Base-by-base conservation (phyloP, 2,329 filamentous ascomycete species). In the Pseudogymnoascus sp. region DNA sequence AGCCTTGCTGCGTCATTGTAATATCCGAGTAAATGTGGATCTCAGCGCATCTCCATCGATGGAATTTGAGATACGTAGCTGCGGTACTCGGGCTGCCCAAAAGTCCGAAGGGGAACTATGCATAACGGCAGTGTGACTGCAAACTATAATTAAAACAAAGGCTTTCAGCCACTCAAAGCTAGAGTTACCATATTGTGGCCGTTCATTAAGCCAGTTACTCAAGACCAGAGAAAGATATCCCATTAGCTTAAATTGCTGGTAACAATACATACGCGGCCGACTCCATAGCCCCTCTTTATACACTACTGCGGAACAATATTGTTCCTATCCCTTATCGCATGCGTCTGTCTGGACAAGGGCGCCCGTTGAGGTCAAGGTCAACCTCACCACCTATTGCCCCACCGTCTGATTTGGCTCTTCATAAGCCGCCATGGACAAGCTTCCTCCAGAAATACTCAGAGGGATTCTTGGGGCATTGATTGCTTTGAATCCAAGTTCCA, bases 401-500 rank as follows among this genome's bases (percentile, higher is more conserved):
- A 52, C 61, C 55, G 28, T 30, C 25, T 14, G 16, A 35, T 39
- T 59, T 58, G 33, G 36, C 12, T 55, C 23, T 2, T 9, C 14
- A 45, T 49, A 28, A 35, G 62, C 62, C 66, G 62, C 61, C 65
- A 79, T 82, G 79, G 74, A 82, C 64, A 71, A 68, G 41, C 75
- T 83, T 33, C 80, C 80, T 0, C 70, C 73, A 14, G 80, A 83
- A 72, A 75, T 83, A 52, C 66, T 82, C 52, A 72, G 77, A 60
- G 71, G 74, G 41, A 80, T 83, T 66, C 75, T 83, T 35, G 69
- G 73, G 35, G 74, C 75, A 69, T 78, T 75, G 60, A 70, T 80
- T 63, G 68, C 69, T n/a, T 69, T 71, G 30, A 70, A 68, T 60
- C 68, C 72, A 19, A 72, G 72, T 8, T 71, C 77, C 62, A 81